Conservation (phyloP, 1,139 yeast species). For the Suhomyces bolitotheri region DNA sequence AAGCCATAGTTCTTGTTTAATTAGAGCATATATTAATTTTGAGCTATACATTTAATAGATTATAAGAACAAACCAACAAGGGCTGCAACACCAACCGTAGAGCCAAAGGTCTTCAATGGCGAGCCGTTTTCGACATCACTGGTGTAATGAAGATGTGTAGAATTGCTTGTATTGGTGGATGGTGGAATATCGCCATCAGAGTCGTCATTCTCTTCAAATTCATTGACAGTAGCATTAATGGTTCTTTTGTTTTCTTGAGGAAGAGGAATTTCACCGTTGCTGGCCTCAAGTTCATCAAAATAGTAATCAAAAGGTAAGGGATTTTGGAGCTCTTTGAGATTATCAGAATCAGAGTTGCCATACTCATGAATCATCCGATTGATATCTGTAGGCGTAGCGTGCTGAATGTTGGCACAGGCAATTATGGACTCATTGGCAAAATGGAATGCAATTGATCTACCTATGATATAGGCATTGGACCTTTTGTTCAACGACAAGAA, state of each 20-base stretch:
- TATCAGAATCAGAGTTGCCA: slow-evolving; percentile 20
- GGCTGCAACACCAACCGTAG: slow-evolving; percentile 24
- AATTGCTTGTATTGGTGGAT: slow-evolving; percentile 4
- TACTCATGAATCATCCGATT: slow-evolving; percentile 26
- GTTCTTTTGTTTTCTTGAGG: slow-evolving; percentile 6
- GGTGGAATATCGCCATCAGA: not conserved
- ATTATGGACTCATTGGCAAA: slow-evolving; percentile 48
- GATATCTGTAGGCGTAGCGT: slow-evolving; percentile 29
- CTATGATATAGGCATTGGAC: slow-evolving; percentile 52
- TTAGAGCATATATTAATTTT: not conserved
- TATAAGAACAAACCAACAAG: slow-evolving; percentile 25
- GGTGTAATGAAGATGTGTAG: slow-evolving; percentile 3
- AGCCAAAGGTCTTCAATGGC: slow-evolving; percentile 13
- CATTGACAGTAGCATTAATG: not conserved
- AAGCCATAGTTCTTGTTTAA: slow-evolving; percentile 9
- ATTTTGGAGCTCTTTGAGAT: slow-evolving; percentile 7
- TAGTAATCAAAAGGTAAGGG: slow-evolving; percentile 17
- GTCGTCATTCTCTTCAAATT: not conserved
- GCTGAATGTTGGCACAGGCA: slow-evolving; percentile 59
- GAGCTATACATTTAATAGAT: slow-evolving; percentile 4
- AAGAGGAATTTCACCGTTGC: slow-evolving; percentile 14
- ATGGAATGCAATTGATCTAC: slow-evolving; percentile 55
- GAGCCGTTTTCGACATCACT: slow-evolving; percentile 22
- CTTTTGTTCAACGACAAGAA: slow-evolving; percentile 51
- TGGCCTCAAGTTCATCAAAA: slow-evolving; percentile 21